Percentiles rank a stretch among this genome's conserved stretches.
These are phyloP conservation scores for Aspergillus sp. DNA, from an alignment of 2,329 filamentous ascomycete genomes.

Conservation along the genomic window DNA sequence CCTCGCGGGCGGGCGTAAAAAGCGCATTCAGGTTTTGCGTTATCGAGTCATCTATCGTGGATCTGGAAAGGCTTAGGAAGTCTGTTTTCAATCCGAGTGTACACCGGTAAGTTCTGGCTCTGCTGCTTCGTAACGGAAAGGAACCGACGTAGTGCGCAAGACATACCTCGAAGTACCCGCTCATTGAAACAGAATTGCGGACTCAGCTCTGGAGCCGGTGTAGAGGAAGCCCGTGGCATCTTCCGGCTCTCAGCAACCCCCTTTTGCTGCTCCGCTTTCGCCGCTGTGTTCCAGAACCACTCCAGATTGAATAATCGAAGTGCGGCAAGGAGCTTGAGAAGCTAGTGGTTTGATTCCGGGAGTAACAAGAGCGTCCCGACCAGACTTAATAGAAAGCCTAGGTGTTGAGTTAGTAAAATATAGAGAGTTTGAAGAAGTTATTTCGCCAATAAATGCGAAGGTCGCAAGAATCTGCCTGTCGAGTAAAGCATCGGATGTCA, in stretches of 20 bases:
- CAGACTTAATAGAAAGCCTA: neutral
- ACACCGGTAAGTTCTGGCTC: constrained; percentile 10
- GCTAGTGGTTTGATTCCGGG: neutral
- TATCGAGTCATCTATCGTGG: constrained; percentile 88
- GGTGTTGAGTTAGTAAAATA: neutral
- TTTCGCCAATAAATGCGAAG: neutral
- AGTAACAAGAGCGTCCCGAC: neutral
- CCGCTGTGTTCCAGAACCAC: constrained; percentile 38
- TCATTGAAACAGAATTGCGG: constrained; percentile 79
- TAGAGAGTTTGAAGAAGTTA: neutral
- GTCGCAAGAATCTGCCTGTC: neutral
- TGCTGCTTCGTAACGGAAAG: neutral
- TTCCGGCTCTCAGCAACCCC: constrained; percentile 23
- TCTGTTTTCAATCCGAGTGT: constrained; percentile 53
- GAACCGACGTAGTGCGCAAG: neutral
- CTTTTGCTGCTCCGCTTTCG: constrained; percentile 24
- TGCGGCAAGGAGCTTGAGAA: neutral
- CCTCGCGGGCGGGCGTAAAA: constrained; percentile 66
- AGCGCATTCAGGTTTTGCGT: constrained; percentile 90
- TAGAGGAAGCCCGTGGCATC: constrained; percentile 43
- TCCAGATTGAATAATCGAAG: constrained; percentile 34
- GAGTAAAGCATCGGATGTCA: neutral
- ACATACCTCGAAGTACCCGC: constrained; percentile 65
- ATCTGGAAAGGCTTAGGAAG: constrained; percentile 83
- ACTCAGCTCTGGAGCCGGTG: constrained; percentile 56